phyloP scores from a whole-genome alignment of 2,329 filamentous ascomycete species.

The Fusarium goolgardi region DNA sequence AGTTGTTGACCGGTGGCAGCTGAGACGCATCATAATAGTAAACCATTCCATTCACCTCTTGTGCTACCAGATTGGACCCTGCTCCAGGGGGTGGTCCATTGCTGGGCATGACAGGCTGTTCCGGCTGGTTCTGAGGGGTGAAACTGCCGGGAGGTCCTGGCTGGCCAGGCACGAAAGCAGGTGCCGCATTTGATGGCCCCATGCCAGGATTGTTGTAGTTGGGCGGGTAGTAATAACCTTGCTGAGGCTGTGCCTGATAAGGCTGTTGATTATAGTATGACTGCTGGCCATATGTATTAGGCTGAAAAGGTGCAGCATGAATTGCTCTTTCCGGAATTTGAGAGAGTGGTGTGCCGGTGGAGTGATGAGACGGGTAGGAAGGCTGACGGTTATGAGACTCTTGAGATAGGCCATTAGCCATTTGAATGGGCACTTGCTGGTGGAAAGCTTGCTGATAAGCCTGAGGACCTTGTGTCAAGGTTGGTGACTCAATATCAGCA shows the following conservation, averaged over 20 bases:
- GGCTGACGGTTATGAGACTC: constrained; percentile 73
- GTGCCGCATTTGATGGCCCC: constrained; percentile 63
- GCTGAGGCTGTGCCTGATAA: constrained; percentile 57
- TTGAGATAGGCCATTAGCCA: constrained; percentile 67
- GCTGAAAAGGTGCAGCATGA: constrained; percentile 90
- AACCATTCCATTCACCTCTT: constrained; percentile 95
- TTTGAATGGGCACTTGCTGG: constrained; percentile 87
- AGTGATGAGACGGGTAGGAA: constrained; percentile 76
- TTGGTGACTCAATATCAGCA: constrained; percentile 89
- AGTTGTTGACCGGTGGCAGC: constrained; percentile 65
- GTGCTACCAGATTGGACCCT: constrained; percentile 70
- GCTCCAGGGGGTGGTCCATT: constrained; percentile 43
- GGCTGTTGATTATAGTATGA: constrained; percentile 67
- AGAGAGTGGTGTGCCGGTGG: constrained; percentile 83
- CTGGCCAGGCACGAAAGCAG: constrained; percentile 69
- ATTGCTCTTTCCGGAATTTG: constrained; percentile 94
- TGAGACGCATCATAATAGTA: constrained; percentile 92
- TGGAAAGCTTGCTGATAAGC: constrained; percentile 94
- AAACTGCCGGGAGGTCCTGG: constrained; percentile 57
- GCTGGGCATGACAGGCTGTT: constrained; percentile 52
- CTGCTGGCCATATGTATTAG: constrained; percentile 71
- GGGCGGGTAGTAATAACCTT: constrained; percentile 76
- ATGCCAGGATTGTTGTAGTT: constrained; percentile 61
- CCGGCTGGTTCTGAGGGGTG: constrained; percentile 57
- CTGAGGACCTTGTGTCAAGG: constrained; percentile 67